A percentile compares a stretch with the other conserved stretches of the same genome.
Conservation (phyloP, 2,329 filamentous ascomycete species). For the Scytalidium lignicola region DNA sequence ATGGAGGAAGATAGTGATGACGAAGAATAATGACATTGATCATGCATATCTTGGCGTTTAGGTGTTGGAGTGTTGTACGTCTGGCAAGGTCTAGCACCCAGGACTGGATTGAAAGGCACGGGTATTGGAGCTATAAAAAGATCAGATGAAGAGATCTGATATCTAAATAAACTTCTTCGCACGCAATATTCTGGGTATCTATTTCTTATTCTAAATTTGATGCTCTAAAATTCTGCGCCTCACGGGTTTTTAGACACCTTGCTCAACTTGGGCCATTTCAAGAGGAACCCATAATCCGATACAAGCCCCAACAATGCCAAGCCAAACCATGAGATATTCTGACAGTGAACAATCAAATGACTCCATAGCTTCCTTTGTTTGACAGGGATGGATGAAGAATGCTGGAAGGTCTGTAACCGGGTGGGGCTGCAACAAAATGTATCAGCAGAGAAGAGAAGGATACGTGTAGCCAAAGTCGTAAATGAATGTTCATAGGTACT, state of each 20-base stretch:
- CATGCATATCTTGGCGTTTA: conserved; percentile 1
- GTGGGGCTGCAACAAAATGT: conserved; percentile 45
- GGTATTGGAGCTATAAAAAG: neutral
- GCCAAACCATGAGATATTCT: conserved; percentile 80
- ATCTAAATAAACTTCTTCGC: neutral
- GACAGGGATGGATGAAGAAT: conserved; percentile 92
- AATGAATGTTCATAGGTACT: conserved; percentile 33
- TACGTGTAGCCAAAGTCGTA: neutral
- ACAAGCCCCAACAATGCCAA: conserved; percentile 77
- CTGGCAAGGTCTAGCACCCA: neutral
- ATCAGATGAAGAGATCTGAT: neutral
- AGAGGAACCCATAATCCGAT: conserved; percentile 75
- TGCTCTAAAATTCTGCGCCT: neutral
- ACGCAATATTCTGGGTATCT: neutral
- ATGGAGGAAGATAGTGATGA: conserved; percentile 71
- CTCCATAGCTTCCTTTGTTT: conserved; percentile 75
- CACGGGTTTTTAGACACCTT: neutral
- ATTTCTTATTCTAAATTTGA: neutral
- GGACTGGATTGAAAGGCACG: conserved; percentile 1
- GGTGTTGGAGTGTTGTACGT: conserved; percentile 13
- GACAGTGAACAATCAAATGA: conserved; percentile 53
- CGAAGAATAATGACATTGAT: conserved; percentile 43
- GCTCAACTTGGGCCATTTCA: conserved; percentile 47
- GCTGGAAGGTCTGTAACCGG: conserved; percentile 71
- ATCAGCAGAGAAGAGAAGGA: conserved; percentile 2